Percentiles rank a stretch among this genome's conserved stretches.
These are phyloP conservation scores for Teratosphaeria nubilosa DNA, from an alignment of 2,329 filamentous ascomycete genomes.

Conservation along the genomic window DNA sequence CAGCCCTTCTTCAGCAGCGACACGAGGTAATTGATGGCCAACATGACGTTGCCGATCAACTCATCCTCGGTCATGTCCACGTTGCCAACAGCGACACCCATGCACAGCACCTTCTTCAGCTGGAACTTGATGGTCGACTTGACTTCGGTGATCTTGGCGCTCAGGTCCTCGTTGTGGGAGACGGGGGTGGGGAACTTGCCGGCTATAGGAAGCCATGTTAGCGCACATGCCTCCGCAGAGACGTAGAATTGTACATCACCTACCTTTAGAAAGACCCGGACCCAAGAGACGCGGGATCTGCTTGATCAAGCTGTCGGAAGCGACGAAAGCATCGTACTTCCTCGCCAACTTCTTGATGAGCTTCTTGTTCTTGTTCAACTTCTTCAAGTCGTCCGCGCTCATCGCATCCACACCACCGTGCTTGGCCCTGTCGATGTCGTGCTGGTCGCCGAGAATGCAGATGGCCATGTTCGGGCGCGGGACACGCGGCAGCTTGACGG, in stretches of 20 bases:
- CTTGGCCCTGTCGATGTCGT: conserved; percentile 99
- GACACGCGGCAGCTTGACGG: conserved; percentile 85
- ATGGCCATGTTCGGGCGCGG: conserved; percentile 86
- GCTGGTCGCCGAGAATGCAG: conserved; percentile 85
- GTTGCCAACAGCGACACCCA: conserved; percentile 98
- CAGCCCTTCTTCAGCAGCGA: conserved; percentile 99
- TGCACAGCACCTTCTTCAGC: conserved; percentile 99
- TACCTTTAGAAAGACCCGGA: conserved; percentile 94
- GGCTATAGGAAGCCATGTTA: conserved; percentile 45
- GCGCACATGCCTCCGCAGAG: not conserved
- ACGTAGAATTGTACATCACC: conserved; percentile 20
- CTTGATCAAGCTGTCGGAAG: conserved; percentile 97
- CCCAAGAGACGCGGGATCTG: conserved; percentile 99
- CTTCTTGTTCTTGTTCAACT: conserved; percentile 99
- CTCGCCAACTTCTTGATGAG: conserved; percentile 99
- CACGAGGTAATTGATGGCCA: conserved; percentile 99
- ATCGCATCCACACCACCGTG: conserved; percentile 97
- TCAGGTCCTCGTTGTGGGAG: conserved; percentile 90
- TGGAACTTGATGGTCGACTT: conserved; percentile 99
- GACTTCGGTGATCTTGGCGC: conserved; percentile 95
- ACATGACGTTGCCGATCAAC: conserved; percentile 97
- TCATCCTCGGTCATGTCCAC: conserved; percentile 95
- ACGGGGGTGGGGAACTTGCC: conserved; percentile 99
- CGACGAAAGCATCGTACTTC: conserved; percentile 99
- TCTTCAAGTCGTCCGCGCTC: conserved; percentile 98